Evolutionary conservation across 495 filamentous ascomycete genomes (phyloP).

Genomic region (Talaromyces wortmannii): DNA sequence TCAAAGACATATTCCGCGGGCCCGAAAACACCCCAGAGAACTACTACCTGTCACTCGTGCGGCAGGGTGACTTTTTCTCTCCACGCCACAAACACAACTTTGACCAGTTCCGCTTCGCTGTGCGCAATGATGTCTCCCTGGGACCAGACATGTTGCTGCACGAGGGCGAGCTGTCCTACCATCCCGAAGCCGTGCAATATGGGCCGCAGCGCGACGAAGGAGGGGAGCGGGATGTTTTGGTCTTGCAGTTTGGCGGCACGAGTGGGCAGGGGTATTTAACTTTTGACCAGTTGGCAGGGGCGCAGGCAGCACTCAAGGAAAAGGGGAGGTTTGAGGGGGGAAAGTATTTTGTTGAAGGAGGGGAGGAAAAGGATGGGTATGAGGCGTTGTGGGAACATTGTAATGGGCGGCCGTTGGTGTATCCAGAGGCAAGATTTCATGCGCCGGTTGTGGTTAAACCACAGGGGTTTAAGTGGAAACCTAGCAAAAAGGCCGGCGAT

Average conservation of each 20-base stretch:
- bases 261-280: slow-evolving; percentile 7
- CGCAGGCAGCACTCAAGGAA: neutral
- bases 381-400: neutral
- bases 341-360: neutral
- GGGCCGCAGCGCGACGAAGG: slow-evolving; percentile 7
- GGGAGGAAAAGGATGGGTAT: neutral
- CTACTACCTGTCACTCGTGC: slow-evolving; percentile 2
- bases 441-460: neutral
- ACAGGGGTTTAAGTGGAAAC: neutral
- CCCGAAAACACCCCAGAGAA: slow-evolving; percentile 1
- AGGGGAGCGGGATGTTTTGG: slow-evolving; percentile 3
- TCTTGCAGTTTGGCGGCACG: slow-evolving; percentile 10
- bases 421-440: neutral
- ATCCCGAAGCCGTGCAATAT: slow-evolving; percentile 8
- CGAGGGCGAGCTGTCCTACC: slow-evolving; percentile 9
- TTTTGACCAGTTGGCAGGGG: neutral
- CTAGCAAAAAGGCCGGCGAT: neutral
- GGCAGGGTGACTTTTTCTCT: slow-evolving; percentile 7
- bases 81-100: slow-evolving; percentile 9
- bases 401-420: neutral
- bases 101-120: slow-evolving; percentile 9
- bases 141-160: slow-evolving; percentile 1
- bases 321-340: neutral
- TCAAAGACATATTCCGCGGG: slow-evolving; percentile 7
- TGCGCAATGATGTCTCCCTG: neutral